Evolutionary conservation across 495 filamentous ascomycete genomes (phyloP), one percentile per base, ranked within the genome.

Genomic region (Amphirosellinia nigrospora): DNA sequence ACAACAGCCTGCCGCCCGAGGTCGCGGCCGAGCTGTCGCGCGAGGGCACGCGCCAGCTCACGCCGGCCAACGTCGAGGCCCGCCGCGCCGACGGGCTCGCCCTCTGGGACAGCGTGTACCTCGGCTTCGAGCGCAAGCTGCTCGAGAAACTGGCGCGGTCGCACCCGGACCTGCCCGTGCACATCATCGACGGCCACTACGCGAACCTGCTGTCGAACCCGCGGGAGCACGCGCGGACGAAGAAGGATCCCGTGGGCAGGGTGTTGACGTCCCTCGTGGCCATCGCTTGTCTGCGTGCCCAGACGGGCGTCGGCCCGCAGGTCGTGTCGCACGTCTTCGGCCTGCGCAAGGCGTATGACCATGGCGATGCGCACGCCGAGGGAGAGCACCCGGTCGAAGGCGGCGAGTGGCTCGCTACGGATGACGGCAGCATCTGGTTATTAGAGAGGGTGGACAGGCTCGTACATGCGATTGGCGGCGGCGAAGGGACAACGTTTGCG

Each of bases 261-360:
- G 83, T 89, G 4, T 73, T 89, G 65, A 93, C 91, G 3, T 90
- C 87, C 55, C 81, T 94, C 21, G 84, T 93, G 7, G 92, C 91
- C 0, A 81, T 94, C 41, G 81, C 91, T 13, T 92, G 89, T 75
- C 72, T 94, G 74, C 77, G 92, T 23, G 86, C 92, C 59, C 92
- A 94, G 82, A 89, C 89, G 13, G 92, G 92, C 1, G 92, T 94
- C 4, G 92, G 88, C 2, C 92, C 92, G 28, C 92, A 94, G 82
- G 91, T 94, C 8, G 79, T 88, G 8, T 90, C 87, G 69, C 92
- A 94, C 80, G 81, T 94, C 0, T 93, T 91, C 82, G 92, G 91
- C 4, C 72, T 85, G 75, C 75, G 90, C 52, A 94, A 94, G 82
- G 90, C 86, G 16, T 82, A 89, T 28, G 89, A 92, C 70, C 89